These are phyloP conservation scores for Phlebiopsis flavidoalba DNA, from an alignment of 768 basidiomycete genomes.

Conservation along the genomic window DNA sequence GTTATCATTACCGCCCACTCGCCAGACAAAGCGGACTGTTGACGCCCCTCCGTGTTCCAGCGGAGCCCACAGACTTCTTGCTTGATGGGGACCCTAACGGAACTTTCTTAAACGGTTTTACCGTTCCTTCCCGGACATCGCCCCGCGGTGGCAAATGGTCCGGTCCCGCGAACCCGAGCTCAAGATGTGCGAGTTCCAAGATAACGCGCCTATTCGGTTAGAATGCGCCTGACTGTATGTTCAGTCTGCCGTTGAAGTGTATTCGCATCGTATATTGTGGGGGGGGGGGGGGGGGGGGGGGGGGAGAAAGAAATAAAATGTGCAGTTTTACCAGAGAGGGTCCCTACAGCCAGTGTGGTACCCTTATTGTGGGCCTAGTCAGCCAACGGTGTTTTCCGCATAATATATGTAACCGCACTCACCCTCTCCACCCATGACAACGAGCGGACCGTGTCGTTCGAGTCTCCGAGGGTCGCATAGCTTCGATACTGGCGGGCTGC, in stretches of 20 bases:
- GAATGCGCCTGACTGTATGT: constrained; percentile 82
- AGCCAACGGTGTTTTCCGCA: constrained; percentile 9
- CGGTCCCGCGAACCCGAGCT: constrained; percentile 91
- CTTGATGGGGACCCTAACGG: constrained; percentile 68
- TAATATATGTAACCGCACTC: constrained; percentile 13
- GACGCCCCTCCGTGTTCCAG: constrained; percentile 65
- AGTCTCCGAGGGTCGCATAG: constrained; percentile 72
- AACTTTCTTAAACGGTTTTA: constrained; percentile 64
- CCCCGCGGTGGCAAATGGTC: constrained; percentile 82
- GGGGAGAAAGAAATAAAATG: too few relatives aligned
- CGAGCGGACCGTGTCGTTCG: constrained; percentile 75
- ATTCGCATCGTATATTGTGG: constrained; percentile 90
- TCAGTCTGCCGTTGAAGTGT: constrained; percentile 67
- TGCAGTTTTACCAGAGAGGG: constrained; percentile 83
- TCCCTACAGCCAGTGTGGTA: constrained; percentile 88
- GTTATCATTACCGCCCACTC: constrained; percentile 96
- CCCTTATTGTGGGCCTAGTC: constrained; percentile 38
- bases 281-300: too few relatives aligned
- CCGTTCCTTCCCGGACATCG: constrained; percentile 76
- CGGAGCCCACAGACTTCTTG: constrained; percentile 97
- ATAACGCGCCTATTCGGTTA: constrained; percentile 88
- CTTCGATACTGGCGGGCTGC: constrained; percentile 88
- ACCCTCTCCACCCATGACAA: constrained; percentile 90
- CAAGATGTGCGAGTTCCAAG: constrained; percentile 88
- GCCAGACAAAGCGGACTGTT: constrained; percentile 62